Evolutionary conservation across 495 filamentous ascomycete species (phyloP).

Genomic region (Podospora fimiseda): DNA sequence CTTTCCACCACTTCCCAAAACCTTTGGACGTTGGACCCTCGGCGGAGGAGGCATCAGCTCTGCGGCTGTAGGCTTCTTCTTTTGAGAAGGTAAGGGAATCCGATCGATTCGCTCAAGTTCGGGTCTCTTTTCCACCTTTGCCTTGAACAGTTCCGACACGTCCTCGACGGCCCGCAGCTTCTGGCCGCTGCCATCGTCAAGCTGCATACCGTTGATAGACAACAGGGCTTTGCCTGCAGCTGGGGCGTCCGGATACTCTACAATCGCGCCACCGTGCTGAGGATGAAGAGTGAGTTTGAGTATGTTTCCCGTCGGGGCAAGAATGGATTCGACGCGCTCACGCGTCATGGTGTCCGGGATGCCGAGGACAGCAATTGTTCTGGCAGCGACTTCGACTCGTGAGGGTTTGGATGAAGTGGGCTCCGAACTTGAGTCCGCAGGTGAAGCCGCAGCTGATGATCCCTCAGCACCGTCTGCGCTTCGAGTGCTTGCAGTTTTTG

Average conservation of each 20-base stretch:
- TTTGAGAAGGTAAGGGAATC: slow-evolving; percentile 14
- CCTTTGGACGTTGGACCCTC: slow-evolving; percentile 54
- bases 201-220: slow-evolving; percentile 63
- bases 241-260: slow-evolving; percentile 68
- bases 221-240: slow-evolving; percentile 70
- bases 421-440: slow-evolving; percentile 15
- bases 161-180: slow-evolving; percentile 59
- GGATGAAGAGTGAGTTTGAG: slow-evolving; percentile 66
- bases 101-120: slow-evolving; percentile 42
- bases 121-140: slow-evolving; percentile 45
- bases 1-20: slow-evolving; percentile 47
- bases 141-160: slow-evolving; percentile 58
- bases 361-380: slow-evolving; percentile 59
- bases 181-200: slow-evolving; percentile 59
- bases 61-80: slow-evolving; percentile 33
- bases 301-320: slow-evolving; percentile 56
- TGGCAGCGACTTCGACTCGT: slow-evolving; percentile 33
- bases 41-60: slow-evolving; percentile 46
- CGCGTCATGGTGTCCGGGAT: slow-evolving; percentile 69
- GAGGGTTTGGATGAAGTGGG: slow-evolving; percentile 22
- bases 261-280: slow-evolving; percentile 76
- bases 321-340: slow-evolving; percentile 56
- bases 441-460: slow-evolving; percentile 31
- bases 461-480: slow-evolving; percentile 9
- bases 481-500: slow-evolving; percentile 34